Percentiles rank a stretch among this genome's conserved stretches.
phyloP scores from a whole-genome alignment of 1,284 basidiomycete genomes.

The Wallemia hederae region DNA sequence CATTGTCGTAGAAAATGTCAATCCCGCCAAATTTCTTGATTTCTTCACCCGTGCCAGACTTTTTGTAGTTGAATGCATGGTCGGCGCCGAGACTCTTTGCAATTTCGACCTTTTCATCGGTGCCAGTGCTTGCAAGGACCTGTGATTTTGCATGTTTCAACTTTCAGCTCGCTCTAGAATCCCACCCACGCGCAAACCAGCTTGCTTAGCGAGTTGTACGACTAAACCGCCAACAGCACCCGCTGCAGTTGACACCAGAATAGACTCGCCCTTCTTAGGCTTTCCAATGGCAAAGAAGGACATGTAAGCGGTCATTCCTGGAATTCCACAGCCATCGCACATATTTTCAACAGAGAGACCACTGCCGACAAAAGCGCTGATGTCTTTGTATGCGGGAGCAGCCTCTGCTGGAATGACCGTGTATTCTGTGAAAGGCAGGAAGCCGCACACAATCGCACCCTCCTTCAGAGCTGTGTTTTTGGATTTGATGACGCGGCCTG shows the following conservation, averaged over 20 bases:
- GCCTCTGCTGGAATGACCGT: background rate
- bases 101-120: too few relatives aligned
- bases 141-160: too few relatives aligned
- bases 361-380: too few relatives aligned
- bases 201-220: slow-evolving; percentile 1
- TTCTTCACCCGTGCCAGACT: background rate
- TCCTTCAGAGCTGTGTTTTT: background rate
- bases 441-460: background rate
- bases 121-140: too few relatives aligned
- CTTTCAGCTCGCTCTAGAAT: slow-evolving; percentile 1
- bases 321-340: background rate
- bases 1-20: slow-evolving; percentile 4
- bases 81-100: slow-evolving; percentile 2
- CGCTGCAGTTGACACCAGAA: slow-evolving; percentile 1
- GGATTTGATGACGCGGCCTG: background rate
- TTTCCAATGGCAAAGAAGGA: background rate
- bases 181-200: slow-evolving; percentile 1
- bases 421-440: background rate
- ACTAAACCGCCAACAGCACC: slow-evolving; percentile 3
- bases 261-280: background rate
- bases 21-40: slow-evolving; percentile 1
- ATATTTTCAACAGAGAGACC: too few relatives aligned
- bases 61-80: slow-evolving; percentile 3
- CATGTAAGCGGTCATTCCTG: background rate
- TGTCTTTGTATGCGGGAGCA: background rate